Base-by-base conservation (phyloP, 2,329 filamentous ascomycete species). In the Aspergillus proliferans region DNA sequence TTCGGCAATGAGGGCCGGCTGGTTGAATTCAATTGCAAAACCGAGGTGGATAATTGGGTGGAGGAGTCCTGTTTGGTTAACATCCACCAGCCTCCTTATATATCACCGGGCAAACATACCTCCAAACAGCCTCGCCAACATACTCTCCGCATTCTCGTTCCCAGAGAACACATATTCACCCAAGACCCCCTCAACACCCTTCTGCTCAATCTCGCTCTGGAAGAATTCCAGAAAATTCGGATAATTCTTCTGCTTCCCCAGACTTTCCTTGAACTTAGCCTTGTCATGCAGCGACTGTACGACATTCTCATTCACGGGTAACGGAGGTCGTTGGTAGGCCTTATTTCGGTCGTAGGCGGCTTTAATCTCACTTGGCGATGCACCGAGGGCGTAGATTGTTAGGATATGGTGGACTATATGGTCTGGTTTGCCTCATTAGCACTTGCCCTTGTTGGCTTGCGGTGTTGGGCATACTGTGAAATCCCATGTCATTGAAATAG, bases 41-140 rank as follows among this genome's bases (percentile, higher is more conserved):
- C 89, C 87, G 18, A 95, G 77, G 63, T 95, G 88, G 53, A 95
- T 91, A 14, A 93, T 71, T 2, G 89, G 88, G 61, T 95, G 88
- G 2, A 90, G 58, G 53, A 92, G 78, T 0, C 86, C 83, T 79
- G 56, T 34, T 30, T 9, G 4, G 34, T 36, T 36, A 36, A 8
- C 15, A 49, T 4, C 12, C 8, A n/a, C 18, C 45, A 15, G 14
- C 15, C 14, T 33, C 14, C 21, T 21, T 33, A 43, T 12, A 43
- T 49, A 57, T 52, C 33, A 19, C 18, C 10, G 40, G 36, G 6
- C 18, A 43, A 21, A 63, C 69, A 52, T 63, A 77, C 83, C 84
- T 14, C 77, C 79, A 61, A 81, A 89, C 60, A 92, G 71, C 15
- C 89, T 77, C 2, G 76, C 74, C 2, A 91, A 70, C 74, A 95